Evolutionary conservation across 345 rosid genomes (phyloP).

Genomic region (Eucalyptus pumila): DNA sequence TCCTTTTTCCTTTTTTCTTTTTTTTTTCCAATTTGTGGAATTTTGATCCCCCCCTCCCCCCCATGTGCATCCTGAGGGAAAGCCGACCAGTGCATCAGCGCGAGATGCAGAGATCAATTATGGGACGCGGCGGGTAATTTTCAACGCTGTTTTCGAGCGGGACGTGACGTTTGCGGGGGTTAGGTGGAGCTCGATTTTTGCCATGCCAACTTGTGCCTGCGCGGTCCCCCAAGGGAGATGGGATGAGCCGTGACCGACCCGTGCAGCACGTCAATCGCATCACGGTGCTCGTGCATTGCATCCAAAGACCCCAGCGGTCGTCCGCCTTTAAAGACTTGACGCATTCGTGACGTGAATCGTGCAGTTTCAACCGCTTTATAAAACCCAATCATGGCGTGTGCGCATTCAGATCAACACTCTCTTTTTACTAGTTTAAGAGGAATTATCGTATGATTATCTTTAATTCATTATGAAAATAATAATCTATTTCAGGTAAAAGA

Average conservation of each 20-base stretch:
- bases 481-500: too few relatives aligned
- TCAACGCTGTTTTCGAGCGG: neutral
- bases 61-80: neutral
- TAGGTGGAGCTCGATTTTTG: neutral
- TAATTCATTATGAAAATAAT: too few relatives aligned
- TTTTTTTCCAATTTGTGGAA: neutral
- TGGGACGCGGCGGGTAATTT: neutral
- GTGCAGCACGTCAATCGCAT: neutral
- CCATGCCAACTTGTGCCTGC: neutral
- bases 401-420: neutral
- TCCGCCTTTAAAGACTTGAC: neutral
- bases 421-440: neutral
- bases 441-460: too few relatives aligned
- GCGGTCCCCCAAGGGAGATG: too few relatives aligned
- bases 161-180: neutral
- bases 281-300: neutral
- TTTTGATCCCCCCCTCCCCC: neutral
- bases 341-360: neutral
- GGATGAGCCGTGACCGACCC: too few relatives aligned
- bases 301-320: neutral
- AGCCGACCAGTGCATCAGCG: neutral
- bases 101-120: neutral
- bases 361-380: neutral
- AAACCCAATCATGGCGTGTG: accelerated
- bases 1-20: accelerated